Evolutionary conservation across 2,329 filamentous ascomycete genomes (phyloP).

Genomic region (Graphiopsis chlorocephala): DNA sequence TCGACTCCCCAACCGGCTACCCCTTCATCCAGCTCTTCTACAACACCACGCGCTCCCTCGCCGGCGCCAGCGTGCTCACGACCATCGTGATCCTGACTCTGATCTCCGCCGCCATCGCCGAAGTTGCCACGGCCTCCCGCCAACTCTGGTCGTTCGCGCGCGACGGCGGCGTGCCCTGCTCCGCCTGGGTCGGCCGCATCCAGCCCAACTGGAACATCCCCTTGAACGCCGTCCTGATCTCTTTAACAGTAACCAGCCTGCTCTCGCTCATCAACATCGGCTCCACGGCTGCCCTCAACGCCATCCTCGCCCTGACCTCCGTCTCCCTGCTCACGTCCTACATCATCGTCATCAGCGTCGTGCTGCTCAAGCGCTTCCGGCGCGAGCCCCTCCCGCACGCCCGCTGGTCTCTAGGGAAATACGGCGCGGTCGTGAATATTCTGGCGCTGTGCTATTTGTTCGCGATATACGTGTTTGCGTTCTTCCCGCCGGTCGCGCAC

Average conservation of each 20-base stretch:
- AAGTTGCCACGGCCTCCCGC: conserved; percentile 41
- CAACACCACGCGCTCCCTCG: conserved; percentile 43
- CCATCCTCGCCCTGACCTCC: conserved; percentile 44
- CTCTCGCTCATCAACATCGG: conserved; percentile 45
- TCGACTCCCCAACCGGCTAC: conserved; percentile 45
- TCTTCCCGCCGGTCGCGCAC: conserved; percentile 43
- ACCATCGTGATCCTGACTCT: conserved; percentile 39
- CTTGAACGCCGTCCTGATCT: conserved; percentile 38
- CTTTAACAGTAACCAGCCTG: conserved; percentile 52
- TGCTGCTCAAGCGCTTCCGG: conserved; percentile 42
- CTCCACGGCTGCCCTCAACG: conserved; percentile 43
- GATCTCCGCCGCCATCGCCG: conserved; percentile 33
- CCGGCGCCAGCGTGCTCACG: conserved; percentile 47
- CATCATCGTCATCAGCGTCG: conserved; percentile 38
- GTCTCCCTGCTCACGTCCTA: conserved; percentile 47
- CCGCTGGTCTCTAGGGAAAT: conserved; percentile 52
- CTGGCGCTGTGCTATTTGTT: conserved; percentile 54
- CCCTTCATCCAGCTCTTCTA: conserved; percentile 53
- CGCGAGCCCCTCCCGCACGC: conserved; percentile 44
- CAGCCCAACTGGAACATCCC: conserved; percentile 30
- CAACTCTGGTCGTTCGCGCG: conserved; percentile 44
- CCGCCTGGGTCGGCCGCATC: conserved; percentile 36
- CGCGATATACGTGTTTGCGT: conserved; percentile 57
- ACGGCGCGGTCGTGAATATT: conserved; percentile 54
- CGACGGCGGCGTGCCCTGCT: conserved; percentile 42